Conservation (phyloP, 2,329 filamentous ascomycete species). For the Myriosclerotinia duriaeana region DNA sequence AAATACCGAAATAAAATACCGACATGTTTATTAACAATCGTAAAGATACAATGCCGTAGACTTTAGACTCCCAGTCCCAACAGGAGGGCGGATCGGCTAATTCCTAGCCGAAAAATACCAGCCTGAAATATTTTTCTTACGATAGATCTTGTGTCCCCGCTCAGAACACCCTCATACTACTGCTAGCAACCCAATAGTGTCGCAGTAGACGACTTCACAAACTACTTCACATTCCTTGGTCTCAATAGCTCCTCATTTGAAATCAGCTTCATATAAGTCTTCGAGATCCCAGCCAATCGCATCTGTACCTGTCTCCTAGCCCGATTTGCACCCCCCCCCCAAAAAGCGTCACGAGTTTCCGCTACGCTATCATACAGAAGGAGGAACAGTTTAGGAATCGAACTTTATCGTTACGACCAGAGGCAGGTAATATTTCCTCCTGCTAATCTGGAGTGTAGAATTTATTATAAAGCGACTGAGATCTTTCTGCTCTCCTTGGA, state of each 20-base stretch:
- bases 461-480: background rate
- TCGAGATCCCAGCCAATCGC: slow-evolving; percentile 11
- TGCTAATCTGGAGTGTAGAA: background rate
- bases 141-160: background rate
- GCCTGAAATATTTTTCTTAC: slow-evolving; percentile 4
- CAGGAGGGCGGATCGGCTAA: background rate
- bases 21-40: background rate
- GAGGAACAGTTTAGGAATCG: background rate
- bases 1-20: background rate
- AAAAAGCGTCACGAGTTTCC: slow-evolving; percentile 6
- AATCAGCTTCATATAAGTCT: slow-evolving; percentile 5
- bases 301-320: background rate
- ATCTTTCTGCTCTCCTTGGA: background rate
- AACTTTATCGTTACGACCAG: background rate
- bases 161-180: background rate
- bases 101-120: slow-evolving; percentile 15
- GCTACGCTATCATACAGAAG: slow-evolving; percentile 9
- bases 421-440: slow-evolving; percentile 3
- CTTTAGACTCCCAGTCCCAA: slow-evolving; percentile 10
- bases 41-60: slow-evolving; percentile 10
- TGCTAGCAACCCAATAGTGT: background rate
- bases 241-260: slow-evolving; percentile 12
- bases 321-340: background rate
- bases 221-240: slow-evolving; percentile 14
- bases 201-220: slow-evolving; percentile 11